Evolutionary conservation across 352 stramenopile genomes (phyloP), one percentile per base, ranked within the genome.

Genomic region (Hyaloperonospora brassicae): DNA sequence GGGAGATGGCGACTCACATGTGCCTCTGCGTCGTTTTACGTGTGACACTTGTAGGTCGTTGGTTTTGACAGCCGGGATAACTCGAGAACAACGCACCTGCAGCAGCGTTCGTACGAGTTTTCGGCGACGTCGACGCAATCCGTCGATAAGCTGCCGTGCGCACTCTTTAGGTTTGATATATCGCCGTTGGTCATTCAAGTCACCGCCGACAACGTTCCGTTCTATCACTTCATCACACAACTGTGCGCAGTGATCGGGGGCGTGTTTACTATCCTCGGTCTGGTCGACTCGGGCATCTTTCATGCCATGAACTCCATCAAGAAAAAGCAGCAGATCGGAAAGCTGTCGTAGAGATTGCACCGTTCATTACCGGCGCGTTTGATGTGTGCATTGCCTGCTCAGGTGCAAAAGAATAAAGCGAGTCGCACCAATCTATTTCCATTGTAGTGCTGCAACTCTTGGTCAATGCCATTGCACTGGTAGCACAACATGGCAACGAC

Each of bases 151-250:
- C 61, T 85, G 23, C 80, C 81, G 21, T 72, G 74, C 21, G 76
- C 78, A 44, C 55, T 87, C 44, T 89, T 93, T 57, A 84, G 70
- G 40, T 91, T 88, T 54, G 83, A 93, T 63, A 85, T 89, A 34
- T 87, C 79, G 45, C 83, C 83, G 47, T 63, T 93, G 30, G 76
- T 87, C 57, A 80, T 91, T 47, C 67, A 83, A 40, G 57, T 91
- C 59, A 66, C 73, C 9, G 70, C 70, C n/a, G 70, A 87, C 55
- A 70, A 66, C 45, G 66, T 88, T 47, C 84, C 84, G 52, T 84
- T 92, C 52, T 94, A 91, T 61, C 80, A 82, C 53, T 94, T 94
- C 46, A 55, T 94, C 56, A 94, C 84, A 25, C 82, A 80, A 43
- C 57, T 89, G 17, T 94, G 82, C 34, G 84, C 84, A 39, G 83